Base-by-base conservation (phyloP, 2,329 filamentous ascomycete species). In the Annulohypoxylon truncatum region DNA sequence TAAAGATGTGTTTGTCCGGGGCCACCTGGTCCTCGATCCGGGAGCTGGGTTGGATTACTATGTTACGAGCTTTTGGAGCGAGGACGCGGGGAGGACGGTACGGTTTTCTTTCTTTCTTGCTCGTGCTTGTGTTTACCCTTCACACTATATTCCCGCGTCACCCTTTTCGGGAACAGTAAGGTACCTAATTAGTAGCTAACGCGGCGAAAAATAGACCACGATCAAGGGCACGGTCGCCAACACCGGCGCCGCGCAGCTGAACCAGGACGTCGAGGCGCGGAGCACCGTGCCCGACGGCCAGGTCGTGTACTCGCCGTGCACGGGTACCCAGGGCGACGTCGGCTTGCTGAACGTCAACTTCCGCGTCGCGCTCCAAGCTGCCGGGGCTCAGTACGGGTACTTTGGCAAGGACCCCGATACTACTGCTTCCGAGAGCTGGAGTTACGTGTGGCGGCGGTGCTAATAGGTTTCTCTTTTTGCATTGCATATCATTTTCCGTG, bases 301-400 rank as follows among this genome's bases (percentile, higher is more conserved):
- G 42, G 70, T 75, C 50, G 76, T 75, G 10, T 81, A 78, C 77
- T 79, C 78, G 20, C 71, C 74, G 9, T 81, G 79, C 74, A 75
- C 74, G 7, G 67, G 64, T 53, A 50, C 69, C 44, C 69, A 73
- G 52, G 78, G 79, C 33, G 73, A 70, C 69, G 74, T 79, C 33
- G 79, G 79, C 20, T 76, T 80, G 51, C 71, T 81, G 40, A 80
- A 81, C 68, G 75, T 81, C 75, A 80, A 81, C 73, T 80, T 80
- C 74, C 76, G 79, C 61, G 76, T 77, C 52, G 77, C 76, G 3
- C 74, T 81, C 15, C 72, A 60, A 28, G 77, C 76, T 22, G 74
- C 74, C 46, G 76, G 71, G 33, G 48, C 67, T 24, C 70, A 72
- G 71, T 74, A 75, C 65, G 75, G 68, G 18, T 77, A 74, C 69